Percentiles rank a stretch among this genome's conserved stretches.
Conservation (phyloP, 2,329 filamentous ascomycete species). For the Chaetomiaceae sp. region DNA sequence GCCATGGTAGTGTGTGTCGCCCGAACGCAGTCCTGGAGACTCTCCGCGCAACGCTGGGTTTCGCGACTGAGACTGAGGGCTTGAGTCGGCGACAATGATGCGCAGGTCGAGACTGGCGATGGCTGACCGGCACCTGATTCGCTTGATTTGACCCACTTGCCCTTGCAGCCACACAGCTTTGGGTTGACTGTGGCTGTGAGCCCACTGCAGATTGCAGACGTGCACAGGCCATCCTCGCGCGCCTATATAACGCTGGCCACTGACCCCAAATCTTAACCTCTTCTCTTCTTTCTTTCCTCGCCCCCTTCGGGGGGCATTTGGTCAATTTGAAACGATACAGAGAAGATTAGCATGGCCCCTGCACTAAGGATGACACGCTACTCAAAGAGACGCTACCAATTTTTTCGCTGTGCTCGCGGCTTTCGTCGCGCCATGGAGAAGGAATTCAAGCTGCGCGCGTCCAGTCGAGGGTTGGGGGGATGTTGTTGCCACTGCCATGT, state of each 20-base stretch:
- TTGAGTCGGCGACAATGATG: no score
- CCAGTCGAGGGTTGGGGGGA: no score
- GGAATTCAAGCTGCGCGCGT: no score
- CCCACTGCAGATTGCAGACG: slow-evolving; percentile 10
- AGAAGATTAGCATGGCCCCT: slow-evolving; percentile 80
- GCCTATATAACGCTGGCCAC: slow-evolving; percentile 11
- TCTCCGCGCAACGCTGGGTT: background rate
- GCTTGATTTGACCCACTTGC: background rate
- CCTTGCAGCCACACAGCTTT: background rate
- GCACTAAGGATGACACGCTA: slow-evolving; percentile 92
- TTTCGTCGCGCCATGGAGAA: slow-evolving; percentile 22
- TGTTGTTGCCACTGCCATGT: no score
- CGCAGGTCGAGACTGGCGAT: no score
- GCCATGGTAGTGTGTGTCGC: slow-evolving; percentile 14
- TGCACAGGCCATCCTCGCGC: slow-evolving; percentile 16
- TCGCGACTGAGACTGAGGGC: no score
- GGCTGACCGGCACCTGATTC: no score
- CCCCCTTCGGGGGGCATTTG: slow-evolving; percentile 25
- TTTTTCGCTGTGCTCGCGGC: slow-evolving; percentile 42
- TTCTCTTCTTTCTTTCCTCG: slow-evolving; percentile 21
- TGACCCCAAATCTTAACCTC: slow-evolving; percentile 11
- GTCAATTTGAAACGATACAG: slow-evolving; percentile 41
- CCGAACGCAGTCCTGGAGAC: background rate
- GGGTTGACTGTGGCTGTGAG: slow-evolving; percentile 2
- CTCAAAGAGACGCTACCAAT: slow-evolving; percentile 61